Conservation (phyloP, 2,329 filamentous ascomycete species). For the Colletotrichum sp. region DNA sequence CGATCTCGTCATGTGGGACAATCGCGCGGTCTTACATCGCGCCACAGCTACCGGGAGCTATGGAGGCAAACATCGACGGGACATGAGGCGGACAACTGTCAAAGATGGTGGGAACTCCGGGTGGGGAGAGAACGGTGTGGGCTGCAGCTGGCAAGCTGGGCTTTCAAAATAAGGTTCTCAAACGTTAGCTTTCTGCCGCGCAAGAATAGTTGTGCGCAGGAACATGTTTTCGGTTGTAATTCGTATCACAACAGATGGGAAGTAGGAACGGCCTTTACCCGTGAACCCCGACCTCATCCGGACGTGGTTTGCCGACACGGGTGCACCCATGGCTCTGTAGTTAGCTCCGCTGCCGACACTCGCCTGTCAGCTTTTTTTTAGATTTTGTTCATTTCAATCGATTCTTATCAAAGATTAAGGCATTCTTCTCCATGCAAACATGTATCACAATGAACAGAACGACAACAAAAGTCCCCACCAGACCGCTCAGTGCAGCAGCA, state of each 20-base stretch:
- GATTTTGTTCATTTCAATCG: background rate
- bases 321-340: rapidly evolving
- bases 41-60: background rate
- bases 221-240: background rate
- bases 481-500: background rate
- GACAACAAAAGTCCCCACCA: background rate
- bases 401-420: rapidly evolving
- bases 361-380: background rate
- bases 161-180: background rate
- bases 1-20: background rate
- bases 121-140: background rate
- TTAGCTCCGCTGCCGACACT: rapidly evolving
- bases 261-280: background rate
- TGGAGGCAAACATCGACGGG: background rate
- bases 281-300: background rate
- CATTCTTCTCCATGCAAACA: background rate
- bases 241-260: background rate
- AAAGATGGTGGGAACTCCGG: background rate
- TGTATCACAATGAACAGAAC: background rate
- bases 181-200: background rate
- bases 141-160: background rate
- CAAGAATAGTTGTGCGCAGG: background rate
- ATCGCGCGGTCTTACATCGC: background rate
- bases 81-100: background rate
- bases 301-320: background rate